Evolutionary conservation across 2,329 filamentous ascomycete genomes (phyloP), one percentile per base, ranked within the genome.

Genomic region (Hypoxylon sp.): DNA sequence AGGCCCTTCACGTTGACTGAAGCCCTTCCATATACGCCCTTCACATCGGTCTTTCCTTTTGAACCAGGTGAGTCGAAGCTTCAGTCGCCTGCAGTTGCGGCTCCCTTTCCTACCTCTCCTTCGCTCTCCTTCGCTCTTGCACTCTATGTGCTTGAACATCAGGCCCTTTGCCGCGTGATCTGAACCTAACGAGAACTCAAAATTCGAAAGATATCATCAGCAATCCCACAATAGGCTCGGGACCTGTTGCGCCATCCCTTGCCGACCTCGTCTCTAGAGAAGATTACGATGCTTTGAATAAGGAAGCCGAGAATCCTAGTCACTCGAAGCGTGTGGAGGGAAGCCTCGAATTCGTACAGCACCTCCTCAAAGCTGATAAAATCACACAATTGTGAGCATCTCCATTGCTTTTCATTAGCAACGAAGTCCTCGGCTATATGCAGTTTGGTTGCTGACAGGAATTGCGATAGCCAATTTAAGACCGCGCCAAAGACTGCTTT

Each of bases 11-110:
- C 87, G 3, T 86, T 96, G 11, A 87, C 91, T 63, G 92, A 96
- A 76, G 92, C 92, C 31, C 84, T 96, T 50, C 91, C 92, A n/a
- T 94, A 90, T 80, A 93, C 92, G 57, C 93, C 93, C 24, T 91
- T 95, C 77, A 92, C 91, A 53, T 94, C 92, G 3, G 91, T 94
- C 53, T 86, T 93, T 58, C 92, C 93, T 2, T 93, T 95, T 79
- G 88, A 92, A 78, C 87, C 92, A 72, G 90, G 93, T 94, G 80
- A 71, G 84, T 76, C 22, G 14, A 11, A 42, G 35, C 55, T 71
- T 47, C 24, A 48, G 14, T 53, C 9, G 29, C 46, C 47, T 59
- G 44, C 63, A 60, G 54, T 44, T 42, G 55, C 48, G 35, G 35
- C 24, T 54, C 50, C 37, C 63, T 57, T 71, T 42, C 59, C 59